Conservation (phyloP, 768 basidiomycete species). For the Trametopsis cervina region DNA sequence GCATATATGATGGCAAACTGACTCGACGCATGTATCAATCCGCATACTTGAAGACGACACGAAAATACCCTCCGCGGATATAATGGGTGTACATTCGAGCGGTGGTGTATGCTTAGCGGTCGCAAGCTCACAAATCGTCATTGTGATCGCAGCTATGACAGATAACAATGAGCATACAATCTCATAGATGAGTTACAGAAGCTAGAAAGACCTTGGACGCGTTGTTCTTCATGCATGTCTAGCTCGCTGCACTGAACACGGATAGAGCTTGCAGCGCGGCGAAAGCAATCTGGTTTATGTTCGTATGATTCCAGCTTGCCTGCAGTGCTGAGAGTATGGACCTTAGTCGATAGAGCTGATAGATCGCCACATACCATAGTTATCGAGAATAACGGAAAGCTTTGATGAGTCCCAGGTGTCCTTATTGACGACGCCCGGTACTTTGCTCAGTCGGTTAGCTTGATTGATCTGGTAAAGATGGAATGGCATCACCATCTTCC, state of each 20-base stretch:
- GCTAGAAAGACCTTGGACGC: slow-evolving; percentile 45
- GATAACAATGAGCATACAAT: background rate
- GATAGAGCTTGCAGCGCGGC: slow-evolving; percentile 40
- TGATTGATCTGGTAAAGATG: too few species aligned
- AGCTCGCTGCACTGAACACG: slow-evolving; percentile 45
- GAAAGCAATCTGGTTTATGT: slow-evolving; percentile 58
- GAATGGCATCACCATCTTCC: too few species aligned
- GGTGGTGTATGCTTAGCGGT: slow-evolving; percentile 65
- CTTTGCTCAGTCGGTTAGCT: too few species aligned
- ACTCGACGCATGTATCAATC: slow-evolving; percentile 51
- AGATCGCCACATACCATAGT: slow-evolving; percentile 7
- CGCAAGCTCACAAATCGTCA: slow-evolving; percentile 76
- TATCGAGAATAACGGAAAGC: slow-evolving; percentile 2
- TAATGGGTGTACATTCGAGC: slow-evolving; percentile 45
- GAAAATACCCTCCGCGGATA: background rate
- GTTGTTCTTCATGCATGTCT: slow-evolving; percentile 52
- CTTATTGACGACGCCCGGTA: background rate
- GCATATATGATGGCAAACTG: slow-evolving; percentile 11
- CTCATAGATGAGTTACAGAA: background rate
- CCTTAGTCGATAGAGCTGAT: background rate
- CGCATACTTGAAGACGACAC: background rate
- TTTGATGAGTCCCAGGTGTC: background rate
- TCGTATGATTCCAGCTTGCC: slow-evolving; percentile 16
- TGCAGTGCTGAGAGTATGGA: slow-evolving; percentile 5
- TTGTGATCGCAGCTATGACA: slow-evolving; percentile 56